Conservation (phyloP, 805 yeast species). For the Scheffersomyces lignosus region DNA sequence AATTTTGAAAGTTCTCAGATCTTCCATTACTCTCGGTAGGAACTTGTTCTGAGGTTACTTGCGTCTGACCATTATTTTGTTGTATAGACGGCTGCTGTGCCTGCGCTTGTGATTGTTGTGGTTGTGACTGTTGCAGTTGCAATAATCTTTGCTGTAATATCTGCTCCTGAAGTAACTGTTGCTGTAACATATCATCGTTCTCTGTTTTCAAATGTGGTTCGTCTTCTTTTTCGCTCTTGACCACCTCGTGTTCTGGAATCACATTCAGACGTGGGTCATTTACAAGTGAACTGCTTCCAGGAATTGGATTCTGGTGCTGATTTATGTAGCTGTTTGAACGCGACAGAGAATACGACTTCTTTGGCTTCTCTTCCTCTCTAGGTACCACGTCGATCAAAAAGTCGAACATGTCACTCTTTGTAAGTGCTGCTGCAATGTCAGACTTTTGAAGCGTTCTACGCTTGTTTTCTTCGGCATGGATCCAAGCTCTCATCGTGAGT, state of each 20-base stretch:
- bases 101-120: slow-evolving; percentile 1
- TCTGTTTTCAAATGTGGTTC: slow-evolving; percentile 1
- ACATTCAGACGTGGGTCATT: neutral
- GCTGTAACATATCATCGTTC: slow-evolving; percentile 4
- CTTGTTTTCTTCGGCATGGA: slow-evolving; percentile 95
- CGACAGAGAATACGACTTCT: slow-evolving; percentile 28
- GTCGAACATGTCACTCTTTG: slow-evolving; percentile 95
- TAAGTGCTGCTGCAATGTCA: slow-evolving; percentile 93
- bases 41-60: neutral
- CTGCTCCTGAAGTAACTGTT: slow-evolving; percentile 7
- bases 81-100: neutral
- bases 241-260: neutral
- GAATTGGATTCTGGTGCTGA: slow-evolving; percentile 2
- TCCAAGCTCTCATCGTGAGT: slow-evolving; percentile 98
- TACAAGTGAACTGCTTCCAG: no score
- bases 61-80: slow-evolving; percentile 1
- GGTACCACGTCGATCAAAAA: slow-evolving; percentile 96
- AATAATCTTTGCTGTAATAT: slow-evolving; percentile 7
- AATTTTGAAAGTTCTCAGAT: slow-evolving; percentile 4
- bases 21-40: neutral
- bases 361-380: slow-evolving; percentile 72
- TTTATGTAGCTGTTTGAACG: slow-evolving; percentile 18
- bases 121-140: slow-evolving; percentile 3
- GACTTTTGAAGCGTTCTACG: slow-evolving; percentile 91
- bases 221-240: neutral